Percentiles rank a stretch among this genome's conserved stretches.
phyloP scores from a whole-genome alignment of 305 asterid species.

The Ajuga reptans region DNA sequence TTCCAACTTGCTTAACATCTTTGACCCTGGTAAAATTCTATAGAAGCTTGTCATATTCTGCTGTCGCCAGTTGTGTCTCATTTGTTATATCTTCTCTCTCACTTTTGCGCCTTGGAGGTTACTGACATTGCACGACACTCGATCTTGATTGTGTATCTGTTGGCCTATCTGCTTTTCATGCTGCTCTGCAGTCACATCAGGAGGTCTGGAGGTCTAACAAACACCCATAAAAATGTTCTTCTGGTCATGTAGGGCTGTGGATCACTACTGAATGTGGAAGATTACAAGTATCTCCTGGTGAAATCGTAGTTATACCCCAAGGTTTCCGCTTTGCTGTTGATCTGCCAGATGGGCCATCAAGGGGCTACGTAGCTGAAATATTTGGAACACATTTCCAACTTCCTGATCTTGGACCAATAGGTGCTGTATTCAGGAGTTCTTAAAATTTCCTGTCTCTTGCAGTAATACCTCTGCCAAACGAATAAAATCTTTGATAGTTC shows the following conservation, averaged over 20 bases:
- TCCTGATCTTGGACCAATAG: slow-evolving; percentile 97
- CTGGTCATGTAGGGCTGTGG: slow-evolving; percentile 57
- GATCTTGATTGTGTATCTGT: neutral
- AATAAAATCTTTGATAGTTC: neutral
- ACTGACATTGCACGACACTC: neutral
- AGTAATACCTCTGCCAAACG: slow-evolving; percentile 1
- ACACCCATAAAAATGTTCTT: neutral
- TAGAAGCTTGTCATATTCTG: neutral
- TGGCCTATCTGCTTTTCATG: neutral
- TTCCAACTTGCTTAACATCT: slow-evolving; percentile 3
- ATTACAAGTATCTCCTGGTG: slow-evolving; percentile 73
- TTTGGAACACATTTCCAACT: slow-evolving; percentile 95
- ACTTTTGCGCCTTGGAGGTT: neutral
- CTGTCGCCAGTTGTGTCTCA: neutral
- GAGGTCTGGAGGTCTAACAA: neutral
- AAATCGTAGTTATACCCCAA: slow-evolving; percentile 72
- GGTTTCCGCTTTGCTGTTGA: slow-evolving; percentile 75
- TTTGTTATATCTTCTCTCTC: neutral
- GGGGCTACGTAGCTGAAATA: slow-evolving; percentile 85
- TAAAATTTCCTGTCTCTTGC: neutral
- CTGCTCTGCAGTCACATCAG: neutral
- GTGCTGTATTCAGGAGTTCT: slow-evolving; percentile 38
- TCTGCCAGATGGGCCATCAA: slow-evolving; percentile 84
- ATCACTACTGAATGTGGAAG: slow-evolving; percentile 91
- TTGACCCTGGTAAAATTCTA: slow-evolving; percentile 1